These are phyloP conservation scores for Aspergillus avenaceus DNA, from an alignment of 495 filamentous ascomycete genomes.

Conservation along the genomic window DNA sequence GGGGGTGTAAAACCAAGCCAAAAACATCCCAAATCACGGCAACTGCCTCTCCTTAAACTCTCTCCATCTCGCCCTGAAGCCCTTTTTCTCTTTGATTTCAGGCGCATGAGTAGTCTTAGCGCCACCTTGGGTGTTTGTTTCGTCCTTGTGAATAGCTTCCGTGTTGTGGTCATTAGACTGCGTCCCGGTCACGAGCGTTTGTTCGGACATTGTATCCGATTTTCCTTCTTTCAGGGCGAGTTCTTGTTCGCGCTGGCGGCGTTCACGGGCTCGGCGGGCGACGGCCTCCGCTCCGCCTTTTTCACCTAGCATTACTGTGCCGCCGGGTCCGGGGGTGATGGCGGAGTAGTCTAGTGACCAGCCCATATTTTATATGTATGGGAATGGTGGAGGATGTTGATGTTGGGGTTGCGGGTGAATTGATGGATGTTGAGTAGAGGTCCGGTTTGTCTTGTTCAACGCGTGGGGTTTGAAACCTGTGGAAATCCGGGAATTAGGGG, in stretches of 20 bases:
- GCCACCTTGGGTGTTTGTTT: background rate
- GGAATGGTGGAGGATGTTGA: background rate
- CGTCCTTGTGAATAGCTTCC: background rate
- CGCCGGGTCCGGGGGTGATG: conserved; percentile 8
- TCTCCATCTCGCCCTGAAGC: background rate
- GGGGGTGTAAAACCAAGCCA: background rate
- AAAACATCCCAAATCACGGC: background rate
- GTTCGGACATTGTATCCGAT: background rate
- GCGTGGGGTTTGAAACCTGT: too few species aligned
- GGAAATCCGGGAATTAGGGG: too few species aligned
- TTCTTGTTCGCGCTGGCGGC: background rate
- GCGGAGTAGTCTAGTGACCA: background rate
- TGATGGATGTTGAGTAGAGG: background rate
- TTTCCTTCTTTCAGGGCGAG: background rate
- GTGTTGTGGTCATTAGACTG: background rate
- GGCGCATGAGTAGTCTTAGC: background rate
- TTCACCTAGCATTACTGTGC: conserved; percentile 11
- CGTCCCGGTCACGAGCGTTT: background rate
- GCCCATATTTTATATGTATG: background rate
- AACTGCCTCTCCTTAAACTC: background rate
- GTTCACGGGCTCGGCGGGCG: conserved; percentile 2
- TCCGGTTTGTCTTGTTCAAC: too few species aligned
- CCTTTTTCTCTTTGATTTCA: background rate
- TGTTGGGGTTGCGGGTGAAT: background rate
- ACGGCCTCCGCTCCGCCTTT: conserved; percentile 4